These are phyloP conservation scores for Populus trichocarpa DNA, from an alignment of 441 rosid species.

Conservation along the genomic window DNA sequence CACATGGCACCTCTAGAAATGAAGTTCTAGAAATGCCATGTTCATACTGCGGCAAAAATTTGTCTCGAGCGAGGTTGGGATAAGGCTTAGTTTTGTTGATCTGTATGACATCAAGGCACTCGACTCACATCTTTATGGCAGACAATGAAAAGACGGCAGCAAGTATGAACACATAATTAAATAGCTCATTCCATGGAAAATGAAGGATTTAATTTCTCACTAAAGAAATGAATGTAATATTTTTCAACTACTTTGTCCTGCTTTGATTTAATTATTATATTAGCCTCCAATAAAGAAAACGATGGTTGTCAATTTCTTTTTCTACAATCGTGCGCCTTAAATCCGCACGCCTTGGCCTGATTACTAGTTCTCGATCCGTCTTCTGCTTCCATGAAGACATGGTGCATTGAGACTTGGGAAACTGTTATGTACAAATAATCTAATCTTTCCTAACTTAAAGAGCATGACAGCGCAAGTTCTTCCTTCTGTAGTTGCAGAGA, in stretches of 20 bases:
- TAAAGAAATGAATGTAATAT: neutral
- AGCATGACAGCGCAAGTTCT: conserved; percentile 4
- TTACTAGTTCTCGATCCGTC: neutral
- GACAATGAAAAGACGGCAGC: neutral
- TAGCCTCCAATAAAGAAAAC: neutral
- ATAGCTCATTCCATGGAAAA: neutral
- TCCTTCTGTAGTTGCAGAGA: conserved; percentile 18
- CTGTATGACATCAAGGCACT: neutral
- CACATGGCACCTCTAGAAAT: neutral
- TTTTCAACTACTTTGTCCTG: no score
- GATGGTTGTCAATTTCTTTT: neutral
- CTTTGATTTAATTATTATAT: neutral
- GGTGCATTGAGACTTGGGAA: neutral
- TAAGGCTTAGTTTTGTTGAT: neutral
- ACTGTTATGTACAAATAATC: neutral
- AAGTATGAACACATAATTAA: no score
- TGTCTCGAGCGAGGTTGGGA: neutral
- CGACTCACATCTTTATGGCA: neutral
- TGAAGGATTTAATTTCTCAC: neutral
- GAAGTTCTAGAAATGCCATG: neutral
- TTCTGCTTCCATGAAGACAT: neutral
- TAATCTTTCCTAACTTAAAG: neutral
- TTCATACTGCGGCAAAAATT: neutral
- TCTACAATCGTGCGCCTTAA: neutral
- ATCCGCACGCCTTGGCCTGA: neutral